Evolutionary conservation across 2,329 filamentous ascomycete species (phyloP).

Genomic region (Xylariaceae sp.): DNA sequence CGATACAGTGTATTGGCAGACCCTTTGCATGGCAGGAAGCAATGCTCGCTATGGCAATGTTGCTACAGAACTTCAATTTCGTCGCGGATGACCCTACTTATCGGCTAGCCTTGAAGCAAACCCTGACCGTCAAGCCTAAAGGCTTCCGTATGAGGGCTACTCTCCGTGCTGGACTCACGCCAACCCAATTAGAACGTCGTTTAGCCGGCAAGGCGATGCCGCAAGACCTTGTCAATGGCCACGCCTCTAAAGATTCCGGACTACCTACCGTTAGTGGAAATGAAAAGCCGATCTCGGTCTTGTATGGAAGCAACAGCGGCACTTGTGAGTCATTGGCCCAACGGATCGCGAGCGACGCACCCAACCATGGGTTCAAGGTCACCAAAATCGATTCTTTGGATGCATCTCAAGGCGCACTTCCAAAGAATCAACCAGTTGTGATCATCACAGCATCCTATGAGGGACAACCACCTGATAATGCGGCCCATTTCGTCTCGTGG

Average conservation of each 20-base stretch:
- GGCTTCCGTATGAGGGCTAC: conserved; percentile 56
- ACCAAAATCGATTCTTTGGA: conserved; percentile 60
- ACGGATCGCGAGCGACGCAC: conserved; percentile 61
- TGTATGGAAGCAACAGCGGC: conserved; percentile 75
- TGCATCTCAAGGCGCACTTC: conserved; percentile 61
- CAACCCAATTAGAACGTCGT: conserved; percentile 50
- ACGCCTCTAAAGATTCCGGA: conserved; percentile 4
- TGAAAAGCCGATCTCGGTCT: conserved; percentile 60
- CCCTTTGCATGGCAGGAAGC: conserved; percentile 77
- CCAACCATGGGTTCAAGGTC: conserved; percentile 61
- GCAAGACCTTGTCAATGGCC: conserved; percentile 13
- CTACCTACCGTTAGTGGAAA: conserved; percentile 3
- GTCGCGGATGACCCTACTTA: conserved; percentile 59
- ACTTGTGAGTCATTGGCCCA: conserved; percentile 74
- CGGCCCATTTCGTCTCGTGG: conserved; percentile 69
- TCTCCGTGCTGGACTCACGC: conserved; percentile 48
- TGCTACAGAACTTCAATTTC: conserved; percentile 66
- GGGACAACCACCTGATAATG: conserved; percentile 74
- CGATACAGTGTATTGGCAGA: conserved; percentile 64
- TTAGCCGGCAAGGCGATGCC: conserved; percentile 40
- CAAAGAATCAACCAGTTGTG: conserved; percentile 63
- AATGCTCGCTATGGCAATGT: conserved; percentile 57
- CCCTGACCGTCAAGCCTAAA: conserved; percentile 54
- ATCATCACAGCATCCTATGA: conserved; percentile 75
- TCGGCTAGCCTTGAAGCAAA: conserved; percentile 48